A percentile compares a stretch with the other conserved stretches of the same genome.
Conservation (phyloP, 2,329 filamentous ascomycete genomes). For the Fusarium veterinarium region DNA sequence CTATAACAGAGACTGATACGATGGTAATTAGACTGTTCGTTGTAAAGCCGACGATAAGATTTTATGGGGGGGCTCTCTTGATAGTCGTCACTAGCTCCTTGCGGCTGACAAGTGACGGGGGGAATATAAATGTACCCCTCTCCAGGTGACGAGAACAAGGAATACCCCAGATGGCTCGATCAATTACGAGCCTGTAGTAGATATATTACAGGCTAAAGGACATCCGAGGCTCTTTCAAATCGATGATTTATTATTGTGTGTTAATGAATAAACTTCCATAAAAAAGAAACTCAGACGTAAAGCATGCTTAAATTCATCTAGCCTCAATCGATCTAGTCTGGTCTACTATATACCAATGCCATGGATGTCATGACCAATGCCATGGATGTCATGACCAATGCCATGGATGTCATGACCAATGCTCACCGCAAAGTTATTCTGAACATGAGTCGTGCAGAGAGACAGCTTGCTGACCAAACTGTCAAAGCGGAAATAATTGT, state of each 20-base stretch:
- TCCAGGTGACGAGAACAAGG: background rate
- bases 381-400: no score
- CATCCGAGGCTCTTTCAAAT: background rate
- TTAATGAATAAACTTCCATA: background rate
- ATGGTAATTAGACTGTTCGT: background rate
- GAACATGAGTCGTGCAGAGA: slow-evolving; percentile 9
- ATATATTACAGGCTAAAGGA: slow-evolving; percentile 4
- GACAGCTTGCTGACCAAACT: background rate
- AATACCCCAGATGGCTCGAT: background rate
- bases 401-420: slow-evolving; percentile 7
- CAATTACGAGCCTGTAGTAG: background rate
- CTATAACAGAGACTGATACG: background rate
- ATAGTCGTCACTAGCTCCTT: slow-evolving; percentile 6
- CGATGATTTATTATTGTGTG: background rate
- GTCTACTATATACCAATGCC: background rate
- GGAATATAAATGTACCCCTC: slow-evolving; percentile 26
- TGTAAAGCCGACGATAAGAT: background rate
- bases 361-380: slow-evolving; percentile 6
- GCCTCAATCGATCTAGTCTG: background rate
- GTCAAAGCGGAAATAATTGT: background rate
- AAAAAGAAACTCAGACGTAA: background rate
- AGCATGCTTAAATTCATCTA: slow-evolving; percentile 3
- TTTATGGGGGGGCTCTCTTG: background rate
- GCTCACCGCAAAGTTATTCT: slow-evolving; percentile 1
- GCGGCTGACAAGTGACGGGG: slow-evolving; percentile 32